These are phyloP conservation scores for Pleurotus sapidus DNA, from an alignment of 768 basidiomycete genomes.

Conservation along the genomic window DNA sequence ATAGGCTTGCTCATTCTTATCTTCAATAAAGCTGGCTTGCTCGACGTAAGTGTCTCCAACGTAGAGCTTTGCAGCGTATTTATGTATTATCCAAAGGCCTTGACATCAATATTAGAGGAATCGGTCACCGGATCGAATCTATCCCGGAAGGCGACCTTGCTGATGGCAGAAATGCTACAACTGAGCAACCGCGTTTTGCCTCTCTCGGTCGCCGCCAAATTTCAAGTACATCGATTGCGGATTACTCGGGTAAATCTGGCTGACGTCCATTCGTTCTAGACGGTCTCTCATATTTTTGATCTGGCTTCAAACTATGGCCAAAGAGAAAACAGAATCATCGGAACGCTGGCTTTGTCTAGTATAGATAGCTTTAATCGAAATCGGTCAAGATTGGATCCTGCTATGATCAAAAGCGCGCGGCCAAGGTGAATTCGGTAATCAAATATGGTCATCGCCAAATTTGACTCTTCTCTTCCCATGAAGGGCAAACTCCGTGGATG, in stretches of 20 bases:
- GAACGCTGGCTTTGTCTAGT: conserved; percentile 78
- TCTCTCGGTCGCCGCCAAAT: conserved; percentile 71
- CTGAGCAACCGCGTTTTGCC: conserved; percentile 88
- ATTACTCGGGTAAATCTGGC: no score
- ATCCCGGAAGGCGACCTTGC: conserved; percentile 85
- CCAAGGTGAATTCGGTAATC: conserved; percentile 46
- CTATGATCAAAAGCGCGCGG: conserved; percentile 49
- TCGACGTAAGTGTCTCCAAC: conserved; percentile 59
- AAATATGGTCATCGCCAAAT: not conserved
- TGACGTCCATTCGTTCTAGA: conserved; percentile 35
- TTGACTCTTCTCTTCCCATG: not conserved
- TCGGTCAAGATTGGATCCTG: conserved; percentile 64
- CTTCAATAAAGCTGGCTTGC: conserved; percentile 81
- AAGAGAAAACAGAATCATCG: conserved; percentile 77
- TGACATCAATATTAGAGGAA: conserved; percentile 85
- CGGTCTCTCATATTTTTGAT: conserved; percentile 80
- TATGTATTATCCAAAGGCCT: conserved; percentile 49
- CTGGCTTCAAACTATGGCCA: conserved; percentile 81
- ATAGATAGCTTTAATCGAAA: conserved; percentile 97
- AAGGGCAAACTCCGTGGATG: conserved; percentile 82
- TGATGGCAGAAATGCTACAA: conserved; percentile 89
- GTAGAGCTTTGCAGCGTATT: not conserved
- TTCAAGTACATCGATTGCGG: conserved; percentile 57
- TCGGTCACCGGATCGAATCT: conserved; percentile 65
- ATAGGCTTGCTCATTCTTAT: conserved; percentile 81